A percentile compares a stretch with the other conserved stretches of the same genome.
These are phyloP conservation scores for Botrytis squamosa DNA, from an alignment of 2,329 filamentous ascomycete species.

Conservation along the genomic window DNA sequence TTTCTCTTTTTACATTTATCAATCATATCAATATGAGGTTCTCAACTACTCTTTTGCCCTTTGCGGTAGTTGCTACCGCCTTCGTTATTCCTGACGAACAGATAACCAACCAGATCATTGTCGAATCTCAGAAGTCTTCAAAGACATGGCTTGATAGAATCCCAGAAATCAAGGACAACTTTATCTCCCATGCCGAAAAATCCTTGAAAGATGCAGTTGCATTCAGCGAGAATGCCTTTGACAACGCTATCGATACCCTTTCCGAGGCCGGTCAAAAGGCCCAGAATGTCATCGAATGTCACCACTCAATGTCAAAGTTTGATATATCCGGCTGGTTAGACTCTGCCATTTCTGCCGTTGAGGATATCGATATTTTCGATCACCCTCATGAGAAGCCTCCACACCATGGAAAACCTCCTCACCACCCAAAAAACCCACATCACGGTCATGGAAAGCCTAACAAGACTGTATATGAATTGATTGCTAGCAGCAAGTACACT, in stretches of 20 bases:
- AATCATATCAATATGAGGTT: constrained; percentile 38
- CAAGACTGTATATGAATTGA: constrained; percentile 76
- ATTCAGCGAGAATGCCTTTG: constrained; percentile 36
- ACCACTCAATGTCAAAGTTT: constrained; percentile 38
- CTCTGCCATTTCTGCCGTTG: constrained; percentile 39
- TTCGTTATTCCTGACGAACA: constrained; percentile 54
- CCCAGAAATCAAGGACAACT: constrained; percentile 39
- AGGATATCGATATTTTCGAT: constrained; percentile 37
- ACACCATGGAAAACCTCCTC: background rate
- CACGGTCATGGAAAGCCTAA: constrained; percentile 50
- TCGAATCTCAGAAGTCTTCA: constrained; percentile 40
- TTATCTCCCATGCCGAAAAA: constrained; percentile 34
- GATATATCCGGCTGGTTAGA: constrained; percentile 38
- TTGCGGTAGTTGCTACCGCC: constrained; percentile 50
- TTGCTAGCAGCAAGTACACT: constrained; percentile 73
- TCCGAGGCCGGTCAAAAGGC: constrained; percentile 27
- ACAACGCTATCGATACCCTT: constrained; percentile 36
- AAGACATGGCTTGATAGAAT: constrained; percentile 38
- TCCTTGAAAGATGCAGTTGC: constrained; percentile 33
- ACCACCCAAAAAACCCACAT: constrained; percentile 34
- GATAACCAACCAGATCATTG: constrained; percentile 45
- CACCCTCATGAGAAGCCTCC: constrained; percentile 32
- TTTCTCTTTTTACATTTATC: constrained; percentile 1
- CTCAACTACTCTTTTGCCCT: constrained; percentile 46
- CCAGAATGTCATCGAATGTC: constrained; percentile 35